A percentile compares a stretch with the other conserved stretches of the same genome.
Evolutionary conservation across 805 yeast genomes (phyloP).

Genomic region (Debaryomyces castellii): DNA sequence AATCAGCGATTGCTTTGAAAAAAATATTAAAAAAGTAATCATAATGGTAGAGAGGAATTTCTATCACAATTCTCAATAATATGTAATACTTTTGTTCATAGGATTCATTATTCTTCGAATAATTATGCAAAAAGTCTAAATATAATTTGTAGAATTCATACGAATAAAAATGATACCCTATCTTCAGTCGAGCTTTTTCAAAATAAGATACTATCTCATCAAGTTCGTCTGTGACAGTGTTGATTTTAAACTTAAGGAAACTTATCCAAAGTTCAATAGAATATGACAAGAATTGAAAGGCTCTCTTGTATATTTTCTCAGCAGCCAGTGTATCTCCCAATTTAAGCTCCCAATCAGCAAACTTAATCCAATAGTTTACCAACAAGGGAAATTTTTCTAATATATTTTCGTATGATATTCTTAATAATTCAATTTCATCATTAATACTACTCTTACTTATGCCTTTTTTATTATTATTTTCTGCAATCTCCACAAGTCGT

Average conservation of each 20-base stretch:
- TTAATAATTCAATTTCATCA: slow-evolving; percentile 29
- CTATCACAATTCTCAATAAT: slow-evolving; percentile 49
- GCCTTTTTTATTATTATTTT: slow-evolving; percentile 23
- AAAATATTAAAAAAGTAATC: slow-evolving; percentile 44
- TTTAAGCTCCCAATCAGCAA: slow-evolving; percentile 47
- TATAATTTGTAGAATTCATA: slow-evolving; percentile 53
- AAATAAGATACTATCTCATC: slow-evolving; percentile 34
- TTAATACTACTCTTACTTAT: slow-evolving; percentile 34
- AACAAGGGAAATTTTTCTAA: slow-evolving; percentile 48
- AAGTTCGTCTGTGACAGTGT: slow-evolving; percentile 27
- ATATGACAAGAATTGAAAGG: slow-evolving; percentile 38
- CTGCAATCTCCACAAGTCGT: slow-evolving; percentile 28
- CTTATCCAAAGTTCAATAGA: slow-evolving; percentile 53
- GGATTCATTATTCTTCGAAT: slow-evolving; percentile 22
- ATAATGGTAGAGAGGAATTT: slow-evolving; percentile 57
- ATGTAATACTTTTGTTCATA: slow-evolving; percentile 35
- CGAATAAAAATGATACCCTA: slow-evolving; percentile 54
- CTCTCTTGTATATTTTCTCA: slow-evolving; percentile 33
- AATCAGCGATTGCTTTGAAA: slow-evolving; percentile 26
- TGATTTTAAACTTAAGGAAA: slow-evolving; percentile 43
- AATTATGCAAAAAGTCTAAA: slow-evolving; percentile 37
- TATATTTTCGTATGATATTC: slow-evolving; percentile 42
- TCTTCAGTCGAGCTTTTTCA: slow-evolving; percentile 45
- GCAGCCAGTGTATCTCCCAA: slow-evolving; percentile 43
- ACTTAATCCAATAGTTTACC: slow-evolving; percentile 59